A percentile compares a stretch with the other conserved stretches of the same genome.
Evolutionary conservation across 495 filamentous ascomycete species (phyloP).

Genomic region (Penicillium taxi): DNA sequence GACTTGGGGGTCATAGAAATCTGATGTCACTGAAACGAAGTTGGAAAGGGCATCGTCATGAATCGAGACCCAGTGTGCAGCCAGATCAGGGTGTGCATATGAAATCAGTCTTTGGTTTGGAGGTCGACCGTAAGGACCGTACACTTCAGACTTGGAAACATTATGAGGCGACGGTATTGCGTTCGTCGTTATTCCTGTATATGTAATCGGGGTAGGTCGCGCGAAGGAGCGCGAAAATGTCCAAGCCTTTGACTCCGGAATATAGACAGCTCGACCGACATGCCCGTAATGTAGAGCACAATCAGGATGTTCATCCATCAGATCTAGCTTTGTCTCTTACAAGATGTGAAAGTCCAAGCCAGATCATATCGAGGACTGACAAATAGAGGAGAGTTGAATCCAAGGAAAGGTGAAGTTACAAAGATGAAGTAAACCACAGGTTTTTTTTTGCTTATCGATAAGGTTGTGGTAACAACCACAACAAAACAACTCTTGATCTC

Average conservation of each 20-base stretch:
- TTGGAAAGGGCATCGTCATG: constrained; percentile 26
- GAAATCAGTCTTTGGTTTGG: constrained; percentile 17
- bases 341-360: constrained; percentile 18
- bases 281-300: constrained; percentile 60
- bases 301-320: constrained; percentile 51
- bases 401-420: not conserved
- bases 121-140: constrained; percentile 6
- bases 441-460: constrained; percentile 23
- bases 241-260: constrained; percentile 48
- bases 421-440: not conserved
- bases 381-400: not conserved
- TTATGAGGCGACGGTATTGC: constrained; percentile 19
- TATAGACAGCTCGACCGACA: constrained; percentile 50
- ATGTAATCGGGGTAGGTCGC: constrained; percentile 18
- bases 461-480: too few species aligned
- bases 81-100: constrained; percentile 32
- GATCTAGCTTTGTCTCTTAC: constrained; percentile 38
- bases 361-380: constrained; percentile 32
- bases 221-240: constrained; percentile 40
- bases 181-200: constrained; percentile 29
- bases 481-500: not conserved
- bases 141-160: constrained; percentile 6
- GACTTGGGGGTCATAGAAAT: constrained; percentile 30
- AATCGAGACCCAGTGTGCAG: constrained; percentile 25
- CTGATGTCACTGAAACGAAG: constrained; percentile 19